These are phyloP conservation scores for Herpetomonas samuelpessoai DNA, from an alignment of 208 protist genomes.

Conservation along the genomic window DNA sequence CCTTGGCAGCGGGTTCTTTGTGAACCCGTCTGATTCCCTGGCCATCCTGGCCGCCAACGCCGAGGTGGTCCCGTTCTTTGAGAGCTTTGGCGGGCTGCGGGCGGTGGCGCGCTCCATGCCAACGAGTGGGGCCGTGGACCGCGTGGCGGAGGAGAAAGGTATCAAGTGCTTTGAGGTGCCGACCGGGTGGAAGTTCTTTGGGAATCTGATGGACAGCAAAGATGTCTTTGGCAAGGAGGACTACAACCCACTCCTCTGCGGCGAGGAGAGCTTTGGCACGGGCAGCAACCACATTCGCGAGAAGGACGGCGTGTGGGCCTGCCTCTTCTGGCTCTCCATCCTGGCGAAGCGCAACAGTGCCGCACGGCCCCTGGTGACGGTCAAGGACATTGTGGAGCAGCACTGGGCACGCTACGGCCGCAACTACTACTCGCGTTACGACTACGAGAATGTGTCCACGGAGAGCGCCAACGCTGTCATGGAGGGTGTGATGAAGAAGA, in stretches of 20 bases:
- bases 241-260: constrained; percentile 93
- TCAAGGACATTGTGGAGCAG: constrained; percentile 89
- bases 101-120: constrained; percentile 96
- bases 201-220: constrained; percentile 97
- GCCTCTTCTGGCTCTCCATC: constrained; percentile 95
- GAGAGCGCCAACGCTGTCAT: constrained; percentile 88
- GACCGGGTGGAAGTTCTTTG: constrained; percentile 99
- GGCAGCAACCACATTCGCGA: constrained; percentile 97
- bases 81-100: constrained; percentile 50
- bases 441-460: constrained; percentile 95
- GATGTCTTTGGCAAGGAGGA: constrained; percentile 53
- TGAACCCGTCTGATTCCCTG: constrained; percentile 97
- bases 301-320: constrained; percentile 99
- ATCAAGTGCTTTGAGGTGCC: constrained; percentile 91
- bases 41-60: constrained; percentile 95
- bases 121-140: constrained; percentile 92
- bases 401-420: constrained; percentile 96
- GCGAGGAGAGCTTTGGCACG: constrained; percentile 99
- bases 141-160: constrained; percentile 68
- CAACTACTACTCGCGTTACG: constrained; percentile 97
- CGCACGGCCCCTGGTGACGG: constrained; percentile 54
- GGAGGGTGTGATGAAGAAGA: constrained; percentile 34
- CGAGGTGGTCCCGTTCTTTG: constrained; percentile 93
- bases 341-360: constrained; percentile 71
- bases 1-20: constrained; percentile 94